Base-by-base conservation (phyloP, 164 flowering plant species). In the Tinospora cordifolia region DNA sequence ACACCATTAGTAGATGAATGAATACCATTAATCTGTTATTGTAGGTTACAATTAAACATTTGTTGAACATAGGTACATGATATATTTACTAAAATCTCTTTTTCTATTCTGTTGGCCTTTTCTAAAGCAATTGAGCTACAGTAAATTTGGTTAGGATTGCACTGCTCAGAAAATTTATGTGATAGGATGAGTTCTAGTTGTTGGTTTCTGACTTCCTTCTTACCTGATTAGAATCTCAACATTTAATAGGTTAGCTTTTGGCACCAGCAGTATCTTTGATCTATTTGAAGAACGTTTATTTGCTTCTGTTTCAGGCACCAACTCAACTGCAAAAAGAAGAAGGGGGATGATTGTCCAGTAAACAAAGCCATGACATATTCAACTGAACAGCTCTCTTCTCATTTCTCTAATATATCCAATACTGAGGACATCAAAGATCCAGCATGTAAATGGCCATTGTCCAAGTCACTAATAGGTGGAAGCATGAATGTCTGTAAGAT, bases 391-490 rank as follows among this genome's bases (percentile, higher is more conserved):
- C 54, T 89, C 26, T 26, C 63, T 22, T 13, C 3, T 40, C 36
- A 66, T 72, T 90, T 92, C 58, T 72, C 87, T 2, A 78, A 57
- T 69, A 70, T 72, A 19, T 34, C 79, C 24, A 79, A 71, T 71
- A 82, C 58, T 72, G 99, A 95, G 63, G 91, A 84, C 64, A 59
- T 79, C 65, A 84, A 79, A 69, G 94, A 95, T 73, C 87, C 87
- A 60, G 39, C 71, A 3, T 69, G 63, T 70, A 19, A 58, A 5
- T 79, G 57, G 71, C 81, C 87, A 67, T 59, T 92, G 78, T 88
- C 98, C 9, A 92, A 86, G 74, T 92, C 97, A 2, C 82, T 92
- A 58, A 72, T 84, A 15, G 90, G 92, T 59, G 99, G 99, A 63
- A 90, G 78, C 80, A 83, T 84, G 84, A 95, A 92, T 73, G 63